phyloP scores from a whole-genome alignment of 768 basidiomycete genomes.

The Lentinula sp. region DNA sequence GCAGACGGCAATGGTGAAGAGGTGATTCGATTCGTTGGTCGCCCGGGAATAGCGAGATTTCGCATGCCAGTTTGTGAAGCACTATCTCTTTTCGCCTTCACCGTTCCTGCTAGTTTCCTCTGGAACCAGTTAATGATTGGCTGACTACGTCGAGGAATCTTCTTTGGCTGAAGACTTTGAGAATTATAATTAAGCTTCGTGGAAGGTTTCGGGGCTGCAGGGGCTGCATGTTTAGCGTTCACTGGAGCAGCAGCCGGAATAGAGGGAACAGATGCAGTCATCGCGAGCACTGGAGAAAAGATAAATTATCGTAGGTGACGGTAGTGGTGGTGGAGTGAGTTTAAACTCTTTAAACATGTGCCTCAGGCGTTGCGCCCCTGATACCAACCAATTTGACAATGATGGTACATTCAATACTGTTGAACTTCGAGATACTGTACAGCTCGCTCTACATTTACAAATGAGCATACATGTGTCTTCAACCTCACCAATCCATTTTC shows the following conservation, averaged over 20 bases:
- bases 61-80: constrained; percentile 17
- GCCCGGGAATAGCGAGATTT: constrained; percentile 23
- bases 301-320: background rate
- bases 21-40: constrained; percentile 32
- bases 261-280: background rate
- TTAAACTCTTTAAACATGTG: background rate
- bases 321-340: background rate
- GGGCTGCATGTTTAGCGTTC: background rate
- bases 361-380: background rate
- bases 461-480: background rate
- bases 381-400: too few relatives aligned
- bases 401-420: too few relatives aligned
- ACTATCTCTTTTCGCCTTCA: constrained; percentile 18
- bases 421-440: too few relatives aligned
- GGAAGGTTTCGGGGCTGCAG: background rate
- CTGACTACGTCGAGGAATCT: constrained; percentile 64
- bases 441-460: background rate
- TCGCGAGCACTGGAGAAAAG: background rate
- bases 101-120: constrained; percentile 66
- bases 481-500: constrained; percentile 68
- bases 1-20: constrained; percentile 38
- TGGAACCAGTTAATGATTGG: constrained; percentile 90
- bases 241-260: background rate
- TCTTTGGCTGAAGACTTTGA: constrained; percentile 40
- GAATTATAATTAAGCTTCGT: background rate